Conservation (phyloP, 306 rosid species). For the Cicer judaicum region DNA sequence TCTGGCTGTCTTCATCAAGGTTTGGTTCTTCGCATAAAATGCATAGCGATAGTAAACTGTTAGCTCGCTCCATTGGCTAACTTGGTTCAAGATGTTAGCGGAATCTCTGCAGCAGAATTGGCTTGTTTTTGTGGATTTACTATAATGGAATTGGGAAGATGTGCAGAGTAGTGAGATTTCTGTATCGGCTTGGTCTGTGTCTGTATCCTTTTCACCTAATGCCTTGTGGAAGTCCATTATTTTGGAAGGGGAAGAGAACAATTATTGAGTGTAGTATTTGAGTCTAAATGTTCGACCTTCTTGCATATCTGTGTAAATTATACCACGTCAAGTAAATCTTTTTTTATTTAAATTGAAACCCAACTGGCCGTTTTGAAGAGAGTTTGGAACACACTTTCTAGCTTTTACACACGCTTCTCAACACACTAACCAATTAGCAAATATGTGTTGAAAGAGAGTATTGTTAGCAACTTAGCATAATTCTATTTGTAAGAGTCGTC, state of each 20-base stretch:
- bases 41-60: constrained; percentile 19
- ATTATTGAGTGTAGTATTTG: constrained; percentile 41
- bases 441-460: too few species aligned
- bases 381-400: too few species aligned
- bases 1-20: constrained; percentile 92
- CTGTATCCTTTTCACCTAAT: constrained; percentile 18
- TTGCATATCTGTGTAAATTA: constrained; percentile 49
- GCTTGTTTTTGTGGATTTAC: constrained; percentile 45
- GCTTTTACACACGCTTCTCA: too few species aligned
- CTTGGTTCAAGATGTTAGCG: constrained; percentile 22
- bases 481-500: too few species aligned
- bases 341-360: neutral
- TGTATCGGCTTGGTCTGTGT: constrained; percentile 25
- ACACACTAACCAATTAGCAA: too few species aligned
- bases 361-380: too few species aligned
- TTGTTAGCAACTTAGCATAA: too few species aligned
- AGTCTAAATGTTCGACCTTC: constrained; percentile 33
- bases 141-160: constrained; percentile 34
- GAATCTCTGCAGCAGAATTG: constrained; percentile 41
- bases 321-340: constrained; percentile 17
- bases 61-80: constrained; percentile 27
- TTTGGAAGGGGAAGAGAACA: constrained; percentile 33
- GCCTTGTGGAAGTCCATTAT: constrained; percentile 38
- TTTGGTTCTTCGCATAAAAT: constrained; percentile 83
- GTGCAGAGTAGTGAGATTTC: constrained; percentile 33